Evolutionary conservation across 495 filamentous ascomycete species (phyloP).

Genomic region (Penicillium crystallinum): DNA sequence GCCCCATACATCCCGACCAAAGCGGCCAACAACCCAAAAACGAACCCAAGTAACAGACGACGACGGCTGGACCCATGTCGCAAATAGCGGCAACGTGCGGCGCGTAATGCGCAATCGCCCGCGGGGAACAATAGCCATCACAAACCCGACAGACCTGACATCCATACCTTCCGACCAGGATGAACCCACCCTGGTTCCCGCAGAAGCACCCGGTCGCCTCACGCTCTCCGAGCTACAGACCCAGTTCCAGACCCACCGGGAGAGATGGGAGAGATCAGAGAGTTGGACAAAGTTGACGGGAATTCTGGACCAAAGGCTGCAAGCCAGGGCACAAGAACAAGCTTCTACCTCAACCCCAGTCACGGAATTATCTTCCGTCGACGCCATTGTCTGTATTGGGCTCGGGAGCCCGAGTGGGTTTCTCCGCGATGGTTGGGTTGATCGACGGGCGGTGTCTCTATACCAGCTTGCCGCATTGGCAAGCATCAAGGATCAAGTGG

Average conservation of each 20-base stretch:
- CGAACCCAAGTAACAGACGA: conserved; percentile 42
- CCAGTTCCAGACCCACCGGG: conserved; percentile 27
- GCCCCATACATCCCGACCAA: conserved; percentile 46
- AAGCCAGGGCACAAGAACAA: background rate
- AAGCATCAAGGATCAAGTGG: conserved; percentile 38
- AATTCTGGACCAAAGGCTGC: conserved; percentile 3
- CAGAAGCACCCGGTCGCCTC: conserved; percentile 28
- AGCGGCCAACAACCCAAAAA: conserved; percentile 32
- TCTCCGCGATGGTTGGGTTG: conserved; percentile 42
- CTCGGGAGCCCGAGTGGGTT: conserved; percentile 49
- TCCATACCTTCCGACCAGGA: background rate
- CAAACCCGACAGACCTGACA: background rate
- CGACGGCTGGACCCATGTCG: conserved; percentile 55
- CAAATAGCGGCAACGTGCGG: conserved; percentile 26
- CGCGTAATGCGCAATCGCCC: conserved; percentile 11
- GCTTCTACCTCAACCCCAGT: background rate
- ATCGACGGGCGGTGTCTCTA: conserved; percentile 39
- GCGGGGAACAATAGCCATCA: background rate
- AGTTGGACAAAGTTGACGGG: conserved; percentile 19
- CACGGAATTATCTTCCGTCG: background rate
- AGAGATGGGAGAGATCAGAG: conserved; percentile 28
- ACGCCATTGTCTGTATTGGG: conserved; percentile 46
- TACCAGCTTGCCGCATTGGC: conserved; percentile 61
- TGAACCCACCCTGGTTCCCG: conserved; percentile 16
- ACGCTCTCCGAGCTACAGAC: conserved; percentile 35